Base-by-base conservation (phyloP, 768 basidiomycete genomes). In the Tricholoma saponaceum region DNA sequence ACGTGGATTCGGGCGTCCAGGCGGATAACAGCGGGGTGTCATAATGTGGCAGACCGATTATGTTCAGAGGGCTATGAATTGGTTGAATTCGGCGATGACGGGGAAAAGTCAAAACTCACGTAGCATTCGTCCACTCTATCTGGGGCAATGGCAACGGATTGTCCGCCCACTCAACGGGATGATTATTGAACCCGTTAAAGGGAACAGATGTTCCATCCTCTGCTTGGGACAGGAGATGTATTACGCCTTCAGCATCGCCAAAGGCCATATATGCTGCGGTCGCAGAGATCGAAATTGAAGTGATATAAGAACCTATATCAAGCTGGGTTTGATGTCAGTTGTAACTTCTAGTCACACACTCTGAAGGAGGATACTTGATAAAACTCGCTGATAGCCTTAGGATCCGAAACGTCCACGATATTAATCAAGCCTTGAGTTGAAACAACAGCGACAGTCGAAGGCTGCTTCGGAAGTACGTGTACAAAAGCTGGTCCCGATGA, bases 231-330 rank as follows among this genome's bases (percentile, higher is more conserved):
- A 94, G 74, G 16, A 98, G 74, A 72, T 96, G 93, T 3, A 98
- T 81, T 5, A 78, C 75, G 16, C 95, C 95, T 43, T 91, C 87
- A 0, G 87, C 85, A 65, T 97, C 95, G 0, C 94, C 95, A 62
- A 95, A 94, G 0, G 92, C 95, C 67, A 98, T 78, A 66, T 93
- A 97, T n/a, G 89, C 85, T 33, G 90, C 93, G 4, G 89, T 89
- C 2, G 91, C 86, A 1, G 94, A 93, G 26, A 97, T 74, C 1
- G 95, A 86, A 57, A 86, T 79, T 30, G 92, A 86, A 5, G 85
- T 92, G 54, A 98, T 70, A 69, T 85, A 94, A 0, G 91, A 86
- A 0, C 84, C 65, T n/a, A 85, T 65, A 61, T 90, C 87, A 50
- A 91, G 75, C 89, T 91, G 55, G 33, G 30, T 44, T 58, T 63